These are phyloP conservation scores for Petrea volubilis DNA, from an alignment of 257 asterid genomes.

Conservation along the genomic window DNA sequence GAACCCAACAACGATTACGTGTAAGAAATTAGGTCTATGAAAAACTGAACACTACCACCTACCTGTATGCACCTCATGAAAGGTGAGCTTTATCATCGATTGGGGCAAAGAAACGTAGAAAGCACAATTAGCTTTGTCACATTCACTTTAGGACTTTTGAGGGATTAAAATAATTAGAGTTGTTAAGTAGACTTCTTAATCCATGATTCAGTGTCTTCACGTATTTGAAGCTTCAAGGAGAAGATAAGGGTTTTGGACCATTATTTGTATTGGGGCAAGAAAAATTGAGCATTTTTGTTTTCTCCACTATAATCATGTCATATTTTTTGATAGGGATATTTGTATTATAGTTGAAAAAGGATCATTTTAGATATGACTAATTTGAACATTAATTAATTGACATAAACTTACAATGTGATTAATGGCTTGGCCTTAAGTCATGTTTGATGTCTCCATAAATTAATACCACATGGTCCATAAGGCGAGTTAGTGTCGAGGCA, in stretches of 20 bases:
- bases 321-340: not conserved
- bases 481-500: not conserved
- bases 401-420: not conserved
- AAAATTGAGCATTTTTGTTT: not conserved
- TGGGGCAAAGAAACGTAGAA: not conserved
- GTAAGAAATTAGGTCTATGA: no score
- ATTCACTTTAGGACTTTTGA: not conserved
- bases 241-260: not conserved
- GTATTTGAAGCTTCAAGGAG: not conserved
- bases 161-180: not conserved
- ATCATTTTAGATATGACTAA: not conserved
- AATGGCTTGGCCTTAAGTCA: not conserved
- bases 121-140: not conserved
- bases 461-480: no score
- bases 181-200: not conserved
- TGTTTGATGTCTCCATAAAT: not conserved
- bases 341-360: not conserved
- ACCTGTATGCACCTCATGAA: not conserved
- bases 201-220: not conserved
- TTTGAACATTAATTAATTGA: not conserved
- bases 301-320: not conserved
- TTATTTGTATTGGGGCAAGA: not conserved
- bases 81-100: constrained; percentile 3
- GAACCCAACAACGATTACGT: no score
- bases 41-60: no score